Evolutionary conservation across 192 early-diverging fungal genomes (phyloP).

Genomic region (Rhizophagus sp.): DNA sequence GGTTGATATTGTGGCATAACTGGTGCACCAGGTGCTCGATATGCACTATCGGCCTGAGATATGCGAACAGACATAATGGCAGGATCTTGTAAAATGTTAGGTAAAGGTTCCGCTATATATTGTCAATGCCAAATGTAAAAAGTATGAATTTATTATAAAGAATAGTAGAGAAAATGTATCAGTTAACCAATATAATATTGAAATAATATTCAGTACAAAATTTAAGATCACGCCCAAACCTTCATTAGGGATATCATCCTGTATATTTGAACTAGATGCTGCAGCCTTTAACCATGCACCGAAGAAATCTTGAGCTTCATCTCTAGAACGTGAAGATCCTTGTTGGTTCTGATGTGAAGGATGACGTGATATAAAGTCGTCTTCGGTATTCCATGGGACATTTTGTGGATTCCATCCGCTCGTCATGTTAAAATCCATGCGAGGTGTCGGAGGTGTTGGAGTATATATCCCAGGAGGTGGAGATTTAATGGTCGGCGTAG

Average conservation of each 20-base stretch:
- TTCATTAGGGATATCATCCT: constrained; percentile 28
- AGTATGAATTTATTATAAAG: too few relatives aligned
- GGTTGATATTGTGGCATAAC: constrained; percentile 24
- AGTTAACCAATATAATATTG: background rate
- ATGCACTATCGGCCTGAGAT: constrained; percentile 27
- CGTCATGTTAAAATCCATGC: constrained; percentile 22
- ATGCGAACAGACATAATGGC: constrained; percentile 61
- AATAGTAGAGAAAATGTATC: background rate
- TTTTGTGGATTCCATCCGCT: constrained; percentile 26
- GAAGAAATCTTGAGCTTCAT: constrained; percentile 59
- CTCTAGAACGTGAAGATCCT: constrained; percentile 24
- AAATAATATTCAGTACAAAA: background rate
- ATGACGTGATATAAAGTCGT: constrained; percentile 16
- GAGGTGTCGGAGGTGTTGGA: constrained; percentile 18
- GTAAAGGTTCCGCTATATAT: constrained; percentile 1
- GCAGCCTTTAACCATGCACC: constrained; percentile 61
- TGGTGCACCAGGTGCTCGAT: constrained; percentile 27
- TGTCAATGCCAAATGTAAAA: background rate
- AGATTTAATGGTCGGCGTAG: constrained; percentile 38
- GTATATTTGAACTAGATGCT: constrained; percentile 33
- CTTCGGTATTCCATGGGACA: constrained; percentile 29
- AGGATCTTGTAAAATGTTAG: constrained; percentile 56
- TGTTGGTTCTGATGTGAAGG: constrained; percentile 35
- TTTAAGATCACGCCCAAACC: background rate
- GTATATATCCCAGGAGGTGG: constrained; percentile 47